Base-by-base conservation (phyloP, 805 yeast species). In the Wickerhamiella azymoides region DNA sequence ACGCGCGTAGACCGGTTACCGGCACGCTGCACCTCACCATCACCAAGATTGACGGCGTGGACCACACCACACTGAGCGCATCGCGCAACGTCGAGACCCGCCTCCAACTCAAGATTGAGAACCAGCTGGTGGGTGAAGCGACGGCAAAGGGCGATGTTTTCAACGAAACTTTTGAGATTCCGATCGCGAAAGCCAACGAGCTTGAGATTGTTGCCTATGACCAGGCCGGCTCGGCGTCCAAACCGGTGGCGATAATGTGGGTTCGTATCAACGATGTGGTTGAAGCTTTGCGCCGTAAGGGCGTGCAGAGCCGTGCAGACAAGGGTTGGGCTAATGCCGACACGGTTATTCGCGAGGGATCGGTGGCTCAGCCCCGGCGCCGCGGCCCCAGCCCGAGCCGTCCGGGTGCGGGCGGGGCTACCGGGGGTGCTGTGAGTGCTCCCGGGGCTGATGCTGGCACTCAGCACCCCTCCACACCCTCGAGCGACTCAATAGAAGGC, bases 201-300 rank as follows among this genome's bases (percentile, higher is more conserved):
- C 72, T 88, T 38, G 96, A 88, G 57, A 69, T 92, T 48, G 76
- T 88, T 1, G 84, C 92, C 4, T 86, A 80, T 61, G 98, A 92
- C 61, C 80, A 79, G 54, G 67, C 72, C 10, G 83, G 83, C 33
- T 76, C 70, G 48, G 73, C 69, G 42, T 66, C 72, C 49, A 48
- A 49, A 19, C 97, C 98, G 0, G 96, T 92, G 7, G 98, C 94
- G 8, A 71, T 92, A 33, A 76, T 82, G 55, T 92, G 98, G 98
- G 71, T 89, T 24, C 73, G 89, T 32, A 69, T 92, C 25, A 79
- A 93, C 3, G 99, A 92, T 62, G 74, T 92, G 37, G 86, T 93
- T 0, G 99, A 92, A 66, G 97, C 92, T 54, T 73, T 89, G 46
- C 84, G 99, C 63, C 82, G 92, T 57, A 85, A 84, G 56, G 88